These are phyloP conservation scores for Podila horticola DNA, from an alignment of 192 early-diverging fungal species.

Conservation along the genomic window DNA sequence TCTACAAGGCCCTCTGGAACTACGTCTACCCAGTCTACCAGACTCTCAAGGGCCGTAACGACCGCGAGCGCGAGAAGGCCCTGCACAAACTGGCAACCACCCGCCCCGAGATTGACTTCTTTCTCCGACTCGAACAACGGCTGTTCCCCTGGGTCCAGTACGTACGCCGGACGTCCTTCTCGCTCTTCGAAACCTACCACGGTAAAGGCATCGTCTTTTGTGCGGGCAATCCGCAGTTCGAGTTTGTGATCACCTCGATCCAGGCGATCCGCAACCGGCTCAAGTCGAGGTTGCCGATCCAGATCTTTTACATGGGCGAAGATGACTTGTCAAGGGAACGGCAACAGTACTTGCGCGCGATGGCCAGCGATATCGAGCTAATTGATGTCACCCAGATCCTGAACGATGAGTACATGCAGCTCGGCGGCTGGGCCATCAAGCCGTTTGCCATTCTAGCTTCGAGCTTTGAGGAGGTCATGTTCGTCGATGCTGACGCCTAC, in stretches of 20 bases:
- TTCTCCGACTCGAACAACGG: conserved; percentile 38
- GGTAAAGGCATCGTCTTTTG: conserved; percentile 60
- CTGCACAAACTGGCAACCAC: conserved; percentile 21
- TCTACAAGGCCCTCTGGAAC: conserved; percentile 58
- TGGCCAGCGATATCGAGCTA: conserved; percentile 46
- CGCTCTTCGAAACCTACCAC: conserved; percentile 28
- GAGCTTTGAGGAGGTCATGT: conserved; percentile 67
- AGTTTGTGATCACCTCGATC: conserved; percentile 49
- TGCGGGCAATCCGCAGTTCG: conserved; percentile 60
- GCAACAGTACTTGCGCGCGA: conserved; percentile 26
- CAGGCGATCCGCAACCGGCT: conserved; percentile 54
- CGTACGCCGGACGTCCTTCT: conserved; percentile 46
- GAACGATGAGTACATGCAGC: conserved; percentile 50
- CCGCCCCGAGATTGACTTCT: conserved; percentile 35
- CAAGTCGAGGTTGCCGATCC: conserved; percentile 63
- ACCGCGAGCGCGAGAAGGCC: conserved; percentile 17
- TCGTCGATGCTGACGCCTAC: conserved; percentile 78
- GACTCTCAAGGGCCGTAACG: conserved; percentile 18
- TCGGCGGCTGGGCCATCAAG: conserved; percentile 76
- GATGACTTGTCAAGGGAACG: conserved; percentile 49
- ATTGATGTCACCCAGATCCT: conserved; percentile 48
- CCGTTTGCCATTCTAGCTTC: conserved; percentile 73
- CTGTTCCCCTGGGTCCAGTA: conserved; percentile 56
- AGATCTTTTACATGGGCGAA: conserved; percentile 64
- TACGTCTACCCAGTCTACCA: conserved; percentile 54